Evolutionary conservation across 2,329 filamentous ascomycete species (phyloP).

Genomic region (Ascochyta fabae): DNA sequence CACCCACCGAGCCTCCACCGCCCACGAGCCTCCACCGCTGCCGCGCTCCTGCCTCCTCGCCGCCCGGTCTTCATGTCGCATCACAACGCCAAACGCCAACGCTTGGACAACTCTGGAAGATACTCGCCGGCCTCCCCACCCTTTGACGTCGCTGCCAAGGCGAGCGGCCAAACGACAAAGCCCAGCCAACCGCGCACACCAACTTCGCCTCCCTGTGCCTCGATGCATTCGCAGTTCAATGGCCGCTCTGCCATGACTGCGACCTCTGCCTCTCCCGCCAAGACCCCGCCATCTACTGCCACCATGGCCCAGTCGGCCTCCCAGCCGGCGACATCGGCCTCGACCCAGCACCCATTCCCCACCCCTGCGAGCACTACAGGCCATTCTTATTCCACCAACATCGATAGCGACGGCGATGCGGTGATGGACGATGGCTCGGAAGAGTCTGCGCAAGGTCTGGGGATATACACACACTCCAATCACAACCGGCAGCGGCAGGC

Average conservation of each 20-base stretch:
- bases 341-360: constrained; percentile 41
- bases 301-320: constrained; percentile 46
- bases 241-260: constrained; percentile 40
- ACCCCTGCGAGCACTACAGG: constrained; percentile 50
- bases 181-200: constrained; percentile 55
- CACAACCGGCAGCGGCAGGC: constrained; percentile 53
- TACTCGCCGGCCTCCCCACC: constrained; percentile 55
- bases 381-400: constrained; percentile 37
- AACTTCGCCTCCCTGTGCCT: constrained; percentile 56
- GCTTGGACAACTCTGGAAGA: constrained; percentile 48
- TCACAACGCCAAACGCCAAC: constrained; percentile 48
- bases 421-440: constrained; percentile 49
- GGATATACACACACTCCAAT: constrained; percentile 52
- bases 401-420: constrained; percentile 53
- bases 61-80: constrained; percentile 43
- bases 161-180: constrained; percentile 49
- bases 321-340: constrained; percentile 41
- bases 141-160: constrained; percentile 49
- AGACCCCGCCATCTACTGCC: constrained; percentile 54
- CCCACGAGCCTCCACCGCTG: constrained; percentile 14
- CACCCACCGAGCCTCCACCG: constrained; percentile 26
- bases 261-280: constrained; percentile 37
- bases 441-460: constrained; percentile 37
- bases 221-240: constrained; percentile 54
- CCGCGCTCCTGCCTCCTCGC: constrained; percentile 12